Evolutionary conservation across 306 rosid genomes (phyloP).

Genomic region (Herpetospermum pedunculosum): DNA sequence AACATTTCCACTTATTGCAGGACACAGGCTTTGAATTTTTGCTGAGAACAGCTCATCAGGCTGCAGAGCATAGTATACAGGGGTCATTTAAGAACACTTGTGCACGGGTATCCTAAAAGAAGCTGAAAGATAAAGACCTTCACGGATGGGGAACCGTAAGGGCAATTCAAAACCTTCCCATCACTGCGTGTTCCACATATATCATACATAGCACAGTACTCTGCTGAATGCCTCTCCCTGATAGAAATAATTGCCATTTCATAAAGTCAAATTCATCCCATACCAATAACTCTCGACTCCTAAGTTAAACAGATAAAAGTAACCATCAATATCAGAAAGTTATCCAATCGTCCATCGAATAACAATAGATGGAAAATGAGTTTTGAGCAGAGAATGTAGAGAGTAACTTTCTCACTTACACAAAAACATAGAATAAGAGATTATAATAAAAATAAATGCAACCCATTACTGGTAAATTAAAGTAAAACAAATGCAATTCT

Average conservation of each 20-base stretch:
- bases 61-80: slow-evolving; percentile 26
- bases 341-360: neutral
- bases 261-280: neutral
- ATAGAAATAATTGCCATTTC: slow-evolving; percentile 4
- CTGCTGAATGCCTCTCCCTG: slow-evolving; percentile 54
- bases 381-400: neutral
- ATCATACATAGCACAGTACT: slow-evolving; percentile 93
- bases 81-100: neutral
- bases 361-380: neutral
- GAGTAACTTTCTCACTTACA: neutral
- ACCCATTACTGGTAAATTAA: neutral
- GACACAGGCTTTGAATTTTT: slow-evolving; percentile 91
- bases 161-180: slow-evolving; percentile 83
- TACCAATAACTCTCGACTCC: neutral
- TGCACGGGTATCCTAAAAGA: neutral
- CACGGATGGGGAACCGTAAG: slow-evolving; percentile 66
- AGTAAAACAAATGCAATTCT: neutral
- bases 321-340: neutral
- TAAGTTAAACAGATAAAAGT: neutral
- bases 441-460: neutral
- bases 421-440: neutral
- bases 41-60: slow-evolving; percentile 75
- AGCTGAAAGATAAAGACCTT: slow-evolving; percentile 31
- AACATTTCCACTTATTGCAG: slow-evolving; percentile 64
- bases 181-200: slow-evolving; percentile 82